A percentile compares a stretch with the other conserved stretches of the same genome.
Evolutionary conservation across 1,284 basidiomycete genomes (phyloP).

Genomic region (Sanguinoderma infundibulare): DNA sequence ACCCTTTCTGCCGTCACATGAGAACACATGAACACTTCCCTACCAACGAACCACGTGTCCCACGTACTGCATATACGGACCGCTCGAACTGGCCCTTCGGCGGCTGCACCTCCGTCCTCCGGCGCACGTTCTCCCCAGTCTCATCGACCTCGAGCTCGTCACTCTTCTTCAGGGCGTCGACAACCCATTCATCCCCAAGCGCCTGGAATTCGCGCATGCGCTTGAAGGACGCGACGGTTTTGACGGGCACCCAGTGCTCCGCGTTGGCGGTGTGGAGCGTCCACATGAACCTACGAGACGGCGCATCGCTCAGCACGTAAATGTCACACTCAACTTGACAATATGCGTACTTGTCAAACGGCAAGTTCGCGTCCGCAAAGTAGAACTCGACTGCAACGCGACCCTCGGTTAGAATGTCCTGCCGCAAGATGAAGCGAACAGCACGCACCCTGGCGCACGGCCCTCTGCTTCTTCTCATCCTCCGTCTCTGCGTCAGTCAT

Average conservation of each 20-base stretch:
- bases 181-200: slow-evolving; percentile 69
- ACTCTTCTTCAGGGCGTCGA: slow-evolving; percentile 66
- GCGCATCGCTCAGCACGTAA: background rate
- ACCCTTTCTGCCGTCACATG: slow-evolving; percentile 75
- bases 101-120: slow-evolving; percentile 72
- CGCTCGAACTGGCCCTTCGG: slow-evolving; percentile 79
- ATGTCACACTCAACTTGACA: too few relatives aligned
- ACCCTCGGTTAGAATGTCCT: background rate
- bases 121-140: slow-evolving; percentile 73
- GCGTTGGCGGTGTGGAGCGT: slow-evolving; percentile 76
- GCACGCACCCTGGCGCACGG: slow-evolving; percentile 51
- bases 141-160: slow-evolving; percentile 81
- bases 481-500: slow-evolving; percentile 13
- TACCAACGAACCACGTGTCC: background rate
- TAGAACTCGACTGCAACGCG: slow-evolving; percentile 88
- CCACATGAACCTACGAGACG: slow-evolving; percentile 88
- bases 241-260: slow-evolving; percentile 91
- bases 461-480: slow-evolving; percentile 44
- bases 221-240: slow-evolving; percentile 93
- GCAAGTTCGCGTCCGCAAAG: slow-evolving; percentile 95
- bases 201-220: slow-evolving; percentile 83
- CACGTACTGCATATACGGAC: slow-evolving; percentile 83
- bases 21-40: background rate
- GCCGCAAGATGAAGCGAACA: background rate
- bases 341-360: slow-evolving; percentile 82